phyloP scores from a whole-genome alignment of 306 rosid genomes.

The Corylus heterophylla region DNA sequence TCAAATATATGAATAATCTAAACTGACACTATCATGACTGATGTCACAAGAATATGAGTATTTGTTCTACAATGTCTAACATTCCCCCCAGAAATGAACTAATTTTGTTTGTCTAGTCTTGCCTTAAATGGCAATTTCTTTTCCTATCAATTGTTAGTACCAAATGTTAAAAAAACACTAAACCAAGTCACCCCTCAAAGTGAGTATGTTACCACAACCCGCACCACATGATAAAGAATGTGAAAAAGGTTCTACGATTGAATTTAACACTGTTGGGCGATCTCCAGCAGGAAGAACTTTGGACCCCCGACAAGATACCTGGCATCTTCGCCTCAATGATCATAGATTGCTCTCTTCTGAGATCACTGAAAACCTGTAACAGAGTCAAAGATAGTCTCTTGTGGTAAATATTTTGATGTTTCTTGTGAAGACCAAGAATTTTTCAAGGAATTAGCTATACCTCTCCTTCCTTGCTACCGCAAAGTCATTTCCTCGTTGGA shows the following conservation, averaged over 20 bases:
- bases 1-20: neutral
- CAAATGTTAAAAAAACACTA: neutral
- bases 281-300: neutral
- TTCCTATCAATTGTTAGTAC: constrained; percentile 1
- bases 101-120: neutral
- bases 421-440: neutral
- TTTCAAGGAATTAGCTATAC: constrained; percentile 15
- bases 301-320: neutral
- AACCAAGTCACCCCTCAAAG: neutral
- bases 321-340: neutral
- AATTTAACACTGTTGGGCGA: neutral
- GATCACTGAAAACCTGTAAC: constrained; percentile 4
- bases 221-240: constrained; percentile 1
- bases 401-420: neutral
- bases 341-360: neutral
- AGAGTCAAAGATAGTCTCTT: neutral
- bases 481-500: constrained; percentile 9
- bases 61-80: neutral
- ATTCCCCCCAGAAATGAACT: neutral
- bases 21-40: neutral
- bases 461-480: constrained; percentile 14
- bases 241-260: neutral
- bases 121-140: neutral
- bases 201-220: neutral
- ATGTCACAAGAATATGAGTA: neutral